A percentile compares a stretch with the other conserved stretches of the same genome.
Evolutionary conservation across 768 basidiomycete genomes (phyloP).

Genomic region (Heimioporus sp.): DNA sequence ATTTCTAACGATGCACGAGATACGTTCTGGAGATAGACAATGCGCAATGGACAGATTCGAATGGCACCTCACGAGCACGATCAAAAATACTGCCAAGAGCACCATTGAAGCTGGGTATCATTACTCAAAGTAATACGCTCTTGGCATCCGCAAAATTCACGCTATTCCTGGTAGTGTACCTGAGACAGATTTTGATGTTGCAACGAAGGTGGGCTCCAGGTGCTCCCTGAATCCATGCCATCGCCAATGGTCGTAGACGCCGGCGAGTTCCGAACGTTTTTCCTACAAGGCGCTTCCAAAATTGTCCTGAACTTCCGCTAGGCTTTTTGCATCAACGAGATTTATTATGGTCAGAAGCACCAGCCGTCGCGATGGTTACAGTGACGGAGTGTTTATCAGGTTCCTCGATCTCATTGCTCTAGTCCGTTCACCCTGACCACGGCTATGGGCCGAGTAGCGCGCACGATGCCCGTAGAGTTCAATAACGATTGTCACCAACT

Average conservation of each 20-base stretch:
- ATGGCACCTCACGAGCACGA: slow-evolving; percentile 10
- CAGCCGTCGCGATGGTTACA: slow-evolving; percentile 28
- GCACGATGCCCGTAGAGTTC: not conserved
- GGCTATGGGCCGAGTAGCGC: not conserved
- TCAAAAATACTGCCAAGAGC: slow-evolving; percentile 12
- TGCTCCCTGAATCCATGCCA: slow-evolving; percentile 18
- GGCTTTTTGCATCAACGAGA: slow-evolving; percentile 24
- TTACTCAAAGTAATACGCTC: slow-evolving; percentile 13
- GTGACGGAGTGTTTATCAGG: slow-evolving; percentile 11
- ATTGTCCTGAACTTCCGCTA: slow-evolving; percentile 19
- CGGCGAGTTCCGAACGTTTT: slow-evolving; percentile 25
- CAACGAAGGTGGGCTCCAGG: slow-evolving; percentile 21
- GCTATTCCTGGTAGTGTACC: slow-evolving; percentile 1
- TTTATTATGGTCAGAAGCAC: slow-evolving; percentile 26
- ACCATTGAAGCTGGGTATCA: slow-evolving; percentile 6
- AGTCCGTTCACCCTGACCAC: not conserved
- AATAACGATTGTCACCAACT: not conserved
- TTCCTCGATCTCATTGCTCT: not conserved
- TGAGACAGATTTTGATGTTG: slow-evolving; percentile 19
- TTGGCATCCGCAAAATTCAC: slow-evolving; percentile 1
- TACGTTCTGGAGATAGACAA: slow-evolving; percentile 19
- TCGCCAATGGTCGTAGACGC: slow-evolving; percentile 6
- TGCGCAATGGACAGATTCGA: slow-evolving; percentile 17
- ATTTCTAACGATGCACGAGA: slow-evolving; percentile 3
- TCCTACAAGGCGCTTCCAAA: slow-evolving; percentile 9